Evolutionary conservation across 345 rosid species (phyloP).

Genomic region (Brassica juncea): DNA sequence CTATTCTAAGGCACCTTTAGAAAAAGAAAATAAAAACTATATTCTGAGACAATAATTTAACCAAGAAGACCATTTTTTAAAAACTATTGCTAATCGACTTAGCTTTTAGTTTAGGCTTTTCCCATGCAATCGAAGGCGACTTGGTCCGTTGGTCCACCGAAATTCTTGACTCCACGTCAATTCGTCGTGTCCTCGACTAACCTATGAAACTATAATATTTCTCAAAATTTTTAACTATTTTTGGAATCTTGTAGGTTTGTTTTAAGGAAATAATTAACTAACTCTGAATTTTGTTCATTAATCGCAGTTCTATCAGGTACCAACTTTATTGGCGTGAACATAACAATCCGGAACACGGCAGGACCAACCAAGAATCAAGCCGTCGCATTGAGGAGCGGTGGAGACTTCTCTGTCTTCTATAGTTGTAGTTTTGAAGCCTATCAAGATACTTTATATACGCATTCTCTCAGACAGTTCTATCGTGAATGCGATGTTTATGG

Average conservation of each 20-base stretch:
- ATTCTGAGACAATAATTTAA: neutral
- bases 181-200: slow-evolving; percentile 34
- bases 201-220: slow-evolving; percentile 14
- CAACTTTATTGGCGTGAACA: slow-evolving; percentile 72
- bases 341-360: slow-evolving; percentile 87
- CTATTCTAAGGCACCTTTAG: neutral
- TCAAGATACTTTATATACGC: slow-evolving; percentile 82
- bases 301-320: slow-evolving; percentile 68
- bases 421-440: slow-evolving; percentile 84
- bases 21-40: neutral
- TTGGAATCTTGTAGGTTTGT: neutral
- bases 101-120: slow-evolving; percentile 2
- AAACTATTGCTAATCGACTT: slow-evolving; percentile 11
- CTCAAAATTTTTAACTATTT: neutral
- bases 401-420: slow-evolving; percentile 76
- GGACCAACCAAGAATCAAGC: slow-evolving; percentile 85
- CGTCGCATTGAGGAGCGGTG: slow-evolving; percentile 77
- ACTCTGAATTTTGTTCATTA: neutral
- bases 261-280: slow-evolving; percentile 9
- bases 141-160: slow-evolving; percentile 35
- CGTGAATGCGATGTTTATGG: slow-evolving; percentile 90
- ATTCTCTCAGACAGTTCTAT: slow-evolving; percentile 81
- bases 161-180: slow-evolving; percentile 36
- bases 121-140: slow-evolving; percentile 35
- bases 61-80: neutral